Conservation (phyloP, 441 rosid species). For the Omphalea diandra region DNA sequence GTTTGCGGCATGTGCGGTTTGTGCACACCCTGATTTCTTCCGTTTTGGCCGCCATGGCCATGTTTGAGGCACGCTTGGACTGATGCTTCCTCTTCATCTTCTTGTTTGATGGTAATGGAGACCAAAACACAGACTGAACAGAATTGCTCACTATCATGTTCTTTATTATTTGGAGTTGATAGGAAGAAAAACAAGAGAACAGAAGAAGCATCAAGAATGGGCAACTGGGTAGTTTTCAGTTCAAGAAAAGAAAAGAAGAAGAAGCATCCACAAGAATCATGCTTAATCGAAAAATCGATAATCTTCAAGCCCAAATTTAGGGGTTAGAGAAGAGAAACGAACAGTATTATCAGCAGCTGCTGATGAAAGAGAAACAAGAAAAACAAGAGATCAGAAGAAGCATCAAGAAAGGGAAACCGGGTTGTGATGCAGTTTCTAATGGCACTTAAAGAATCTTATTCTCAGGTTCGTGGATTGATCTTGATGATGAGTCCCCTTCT, state of each 20-base stretch:
- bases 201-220: too few relatives aligned
- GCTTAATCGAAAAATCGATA: constrained; percentile 39
- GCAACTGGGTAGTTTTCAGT: too few relatives aligned
- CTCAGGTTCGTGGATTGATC: too few relatives aligned
- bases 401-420: constrained; percentile 12
- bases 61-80: too few relatives aligned
- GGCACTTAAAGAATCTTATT: too few relatives aligned
- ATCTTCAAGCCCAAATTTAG: constrained; percentile 41
- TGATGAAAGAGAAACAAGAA: too few relatives aligned
- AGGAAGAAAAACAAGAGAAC: too few relatives aligned
- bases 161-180: neutral
- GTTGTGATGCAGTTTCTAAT: too few relatives aligned
- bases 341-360: constrained; percentile 34
- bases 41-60: constrained; percentile 24
- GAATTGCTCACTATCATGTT: neutral
- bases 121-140: neutral
- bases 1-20: constrained; percentile 75
- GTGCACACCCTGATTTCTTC: constrained; percentile 79
- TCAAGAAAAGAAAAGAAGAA: too few relatives aligned
- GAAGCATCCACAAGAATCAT: too few relatives aligned
- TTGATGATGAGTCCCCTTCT: too few relatives aligned
- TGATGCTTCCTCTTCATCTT: neutral
- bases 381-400: too few relatives aligned
- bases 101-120: neutral
- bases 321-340: constrained; percentile 52